Conservation (phyloP, 345 rosid genomes). For the Heritiera littoralis region DNA sequence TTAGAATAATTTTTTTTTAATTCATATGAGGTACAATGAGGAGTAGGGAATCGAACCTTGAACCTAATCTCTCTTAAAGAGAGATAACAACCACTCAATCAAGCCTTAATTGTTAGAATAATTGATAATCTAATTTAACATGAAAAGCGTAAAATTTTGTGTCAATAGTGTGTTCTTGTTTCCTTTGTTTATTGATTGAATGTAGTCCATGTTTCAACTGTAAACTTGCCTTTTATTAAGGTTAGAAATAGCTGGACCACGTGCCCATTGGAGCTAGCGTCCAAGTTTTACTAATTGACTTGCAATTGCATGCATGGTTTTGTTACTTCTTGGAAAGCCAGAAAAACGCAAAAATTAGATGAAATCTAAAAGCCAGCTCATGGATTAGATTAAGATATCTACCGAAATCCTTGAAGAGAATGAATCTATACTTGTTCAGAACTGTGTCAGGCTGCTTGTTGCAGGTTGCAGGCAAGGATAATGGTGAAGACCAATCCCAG, state of each 20-base stretch:
- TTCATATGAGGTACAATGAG: too few species aligned
- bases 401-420: neutral
- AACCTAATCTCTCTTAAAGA: too few species aligned
- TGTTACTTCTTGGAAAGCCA: neutral
- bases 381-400: neutral
- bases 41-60: too few species aligned
- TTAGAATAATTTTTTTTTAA: too few species aligned
- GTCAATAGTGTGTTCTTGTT: neutral
- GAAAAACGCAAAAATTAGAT: neutral
- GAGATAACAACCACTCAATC: too few species aligned
- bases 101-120: too few species aligned
- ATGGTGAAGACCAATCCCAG: neutral
- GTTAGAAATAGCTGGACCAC: neutral
- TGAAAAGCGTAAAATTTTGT: neutral
- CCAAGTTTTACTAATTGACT: neutral
- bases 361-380: neutral
- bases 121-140: neutral
- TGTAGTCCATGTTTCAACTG: neutral
- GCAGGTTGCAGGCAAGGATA: neutral
- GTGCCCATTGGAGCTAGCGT: conserved; percentile 5
- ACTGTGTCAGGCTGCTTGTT: neutral
- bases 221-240: neutral
- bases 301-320: neutral
- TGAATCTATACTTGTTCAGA: neutral
- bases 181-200: neutral